Conservation (phyloP, 257 asterid genomes). For the Penstemon davidsonii region DNA sequence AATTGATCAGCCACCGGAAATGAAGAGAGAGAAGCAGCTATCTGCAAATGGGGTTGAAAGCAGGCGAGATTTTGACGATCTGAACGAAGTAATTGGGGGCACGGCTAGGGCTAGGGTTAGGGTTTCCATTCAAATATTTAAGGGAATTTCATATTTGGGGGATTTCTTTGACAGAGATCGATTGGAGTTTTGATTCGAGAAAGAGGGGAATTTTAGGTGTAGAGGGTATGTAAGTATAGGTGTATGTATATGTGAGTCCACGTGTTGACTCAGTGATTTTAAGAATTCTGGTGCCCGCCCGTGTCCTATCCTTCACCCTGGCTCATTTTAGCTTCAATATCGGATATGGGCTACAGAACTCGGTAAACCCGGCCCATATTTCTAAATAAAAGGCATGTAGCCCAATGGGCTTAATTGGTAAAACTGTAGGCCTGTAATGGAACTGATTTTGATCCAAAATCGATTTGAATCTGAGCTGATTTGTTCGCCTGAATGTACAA, state of each 20-base stretch:
- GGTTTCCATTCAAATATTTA: conserved; percentile 40
- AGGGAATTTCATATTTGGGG: conserved; percentile 39
- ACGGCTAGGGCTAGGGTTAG: conserved; percentile 46
- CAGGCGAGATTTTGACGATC: conserved; percentile 15
- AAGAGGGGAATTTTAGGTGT: background rate
- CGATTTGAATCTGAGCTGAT: no score
- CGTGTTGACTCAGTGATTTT: conserved; percentile 26
- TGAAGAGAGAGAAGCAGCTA: conserved; percentile 26
- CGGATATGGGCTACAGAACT: background rate
- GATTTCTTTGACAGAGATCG: conserved; percentile 11
- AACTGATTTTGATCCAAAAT: no score
- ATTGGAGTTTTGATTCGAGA: background rate
- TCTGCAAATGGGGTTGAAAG: conserved; percentile 17
- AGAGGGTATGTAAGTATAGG: conserved; percentile 3
- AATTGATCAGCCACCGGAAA: conserved; percentile 38
- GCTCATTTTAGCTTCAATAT: background rate
- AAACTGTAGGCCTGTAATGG: no score
- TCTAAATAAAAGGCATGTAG: background rate
- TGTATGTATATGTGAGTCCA: conserved; percentile 22
- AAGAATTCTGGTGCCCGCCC: conserved; percentile 2
- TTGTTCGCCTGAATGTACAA: background rate
- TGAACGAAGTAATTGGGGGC: conserved; percentile 23
- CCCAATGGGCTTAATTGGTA: no score
- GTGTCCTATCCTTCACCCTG: no score
- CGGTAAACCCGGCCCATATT: background rate